Conservation (phyloP, 805 yeast species). For the Blastobotrys chiropterorum region DNA sequence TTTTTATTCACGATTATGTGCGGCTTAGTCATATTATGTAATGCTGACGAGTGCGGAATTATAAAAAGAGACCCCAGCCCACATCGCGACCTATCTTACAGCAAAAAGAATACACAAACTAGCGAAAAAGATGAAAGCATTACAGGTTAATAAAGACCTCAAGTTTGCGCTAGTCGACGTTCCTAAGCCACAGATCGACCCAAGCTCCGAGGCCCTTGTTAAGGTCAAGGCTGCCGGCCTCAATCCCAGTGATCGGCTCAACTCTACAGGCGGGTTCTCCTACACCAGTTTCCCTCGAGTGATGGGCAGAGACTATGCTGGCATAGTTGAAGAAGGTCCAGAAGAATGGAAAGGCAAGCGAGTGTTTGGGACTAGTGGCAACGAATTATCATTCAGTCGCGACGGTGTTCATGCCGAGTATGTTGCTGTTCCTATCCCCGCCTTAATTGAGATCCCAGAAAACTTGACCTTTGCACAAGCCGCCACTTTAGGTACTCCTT, state of each 20-base stretch:
- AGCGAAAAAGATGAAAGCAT: not conserved
- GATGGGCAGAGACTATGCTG: constrained; percentile 7
- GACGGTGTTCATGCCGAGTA: constrained; percentile 9
- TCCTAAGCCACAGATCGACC: not conserved
- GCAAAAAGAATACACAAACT: no score
- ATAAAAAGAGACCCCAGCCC: not conserved
- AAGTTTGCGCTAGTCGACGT: not conserved
- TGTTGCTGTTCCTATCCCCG: constrained; percentile 1
- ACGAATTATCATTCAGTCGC: not conserved
- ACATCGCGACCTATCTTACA: no score
- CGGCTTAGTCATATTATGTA: not conserved
- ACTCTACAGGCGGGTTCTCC: constrained; percentile 7
- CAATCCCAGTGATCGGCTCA: constrained; percentile 7
- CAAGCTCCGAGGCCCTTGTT: not conserved
- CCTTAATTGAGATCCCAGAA: not conserved
- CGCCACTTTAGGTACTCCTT: constrained; percentile 5
- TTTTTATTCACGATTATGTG: no score
- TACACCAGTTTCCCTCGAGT: constrained; percentile 7
- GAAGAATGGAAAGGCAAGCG: not conserved
- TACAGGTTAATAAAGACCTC: not conserved
- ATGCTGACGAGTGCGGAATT: not conserved
- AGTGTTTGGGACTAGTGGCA: constrained; percentile 6
- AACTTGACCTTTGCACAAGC: constrained; percentile 2
- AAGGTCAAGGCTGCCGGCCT: constrained; percentile 2
- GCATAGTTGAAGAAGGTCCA: constrained; percentile 2